Evolutionary conservation across 2,329 filamentous ascomycete genomes (phyloP).

Genomic region (Penicillium verrucosum): DNA sequence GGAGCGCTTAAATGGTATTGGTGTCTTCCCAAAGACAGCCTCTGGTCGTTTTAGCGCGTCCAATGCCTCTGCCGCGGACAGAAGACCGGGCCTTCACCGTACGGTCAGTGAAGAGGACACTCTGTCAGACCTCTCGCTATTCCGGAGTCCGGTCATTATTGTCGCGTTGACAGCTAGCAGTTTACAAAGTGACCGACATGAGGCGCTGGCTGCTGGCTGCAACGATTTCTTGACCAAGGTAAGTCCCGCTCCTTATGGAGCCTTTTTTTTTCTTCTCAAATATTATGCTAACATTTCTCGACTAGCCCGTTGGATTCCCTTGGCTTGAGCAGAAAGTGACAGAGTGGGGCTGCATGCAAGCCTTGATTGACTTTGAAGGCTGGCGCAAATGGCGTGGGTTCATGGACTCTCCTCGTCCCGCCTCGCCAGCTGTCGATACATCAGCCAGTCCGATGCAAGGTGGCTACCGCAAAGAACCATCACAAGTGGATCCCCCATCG

Average conservation of each 20-base stretch:
- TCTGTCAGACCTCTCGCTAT: conserved; percentile 51
- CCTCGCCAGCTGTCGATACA: conserved; percentile 19
- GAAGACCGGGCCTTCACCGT: conserved; percentile 18
- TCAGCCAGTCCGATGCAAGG: conserved; percentile 30
- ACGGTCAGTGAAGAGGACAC: conserved; percentile 38
- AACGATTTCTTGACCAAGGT: conserved; percentile 99
- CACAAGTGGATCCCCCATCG: conserved; percentile 12
- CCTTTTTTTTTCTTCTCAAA: neutral
- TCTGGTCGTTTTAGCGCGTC: conserved; percentile 50
- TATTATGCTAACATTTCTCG: conserved; percentile 5
- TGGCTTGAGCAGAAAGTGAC: conserved; percentile 98
- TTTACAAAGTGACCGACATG: conserved; percentile 90
- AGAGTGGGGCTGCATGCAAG: conserved; percentile 99
- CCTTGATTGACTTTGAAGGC: conserved; percentile 95
- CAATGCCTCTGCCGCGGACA: conserved; percentile 22
- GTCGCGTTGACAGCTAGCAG: conserved; percentile 93
- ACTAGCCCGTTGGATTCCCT: conserved; percentile 89
- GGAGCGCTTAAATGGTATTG: conserved; percentile 87
- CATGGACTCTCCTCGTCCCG: conserved; percentile 32
- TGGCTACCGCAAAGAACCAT: conserved; percentile 13
- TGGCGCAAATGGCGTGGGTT: conserved; percentile 98
- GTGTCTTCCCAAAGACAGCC: conserved; percentile 74
- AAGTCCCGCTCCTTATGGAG: conserved; percentile 28
- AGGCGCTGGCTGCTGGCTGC: conserved; percentile 89
- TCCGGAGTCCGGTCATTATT: conserved; percentile 97